Conservation (phyloP, 495 filamentous ascomycete genomes). For the Geoglossum glabrum region DNA sequence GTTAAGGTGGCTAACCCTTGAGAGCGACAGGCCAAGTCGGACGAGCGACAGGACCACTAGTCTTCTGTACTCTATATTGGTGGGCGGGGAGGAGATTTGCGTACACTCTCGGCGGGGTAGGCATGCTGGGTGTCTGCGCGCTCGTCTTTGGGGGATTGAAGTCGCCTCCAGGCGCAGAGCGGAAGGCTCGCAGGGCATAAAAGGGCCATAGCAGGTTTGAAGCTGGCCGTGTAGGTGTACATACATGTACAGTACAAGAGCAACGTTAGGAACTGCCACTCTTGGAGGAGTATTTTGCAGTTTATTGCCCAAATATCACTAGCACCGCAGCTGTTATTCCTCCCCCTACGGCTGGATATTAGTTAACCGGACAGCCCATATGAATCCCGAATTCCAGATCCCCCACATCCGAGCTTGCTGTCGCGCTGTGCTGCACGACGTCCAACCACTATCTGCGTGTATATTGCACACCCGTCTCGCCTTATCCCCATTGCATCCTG, state of each 20-base stretch:
- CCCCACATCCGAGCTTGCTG: too few relatives aligned
- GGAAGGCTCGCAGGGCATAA: neutral
- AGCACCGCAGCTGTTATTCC: too few relatives aligned
- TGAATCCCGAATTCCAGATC: neutral
- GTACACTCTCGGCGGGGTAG: slow-evolving; percentile 58
- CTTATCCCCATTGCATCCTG: neutral
- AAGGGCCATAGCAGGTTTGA: too few relatives aligned
- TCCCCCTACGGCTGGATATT: too few relatives aligned
- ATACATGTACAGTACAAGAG: neutral
- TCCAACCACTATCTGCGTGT: too few relatives aligned
- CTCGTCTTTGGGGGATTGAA: slow-evolving; percentile 36
- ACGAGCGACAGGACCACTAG: slow-evolving; percentile 60
- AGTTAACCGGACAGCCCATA: neutral
- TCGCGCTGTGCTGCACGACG: too few relatives aligned
- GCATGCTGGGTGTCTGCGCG: slow-evolving; percentile 51
- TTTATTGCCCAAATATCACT: neutral
- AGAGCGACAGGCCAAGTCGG: slow-evolving; percentile 51
- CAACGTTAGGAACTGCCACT: neutral
- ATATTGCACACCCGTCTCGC: too few relatives aligned
- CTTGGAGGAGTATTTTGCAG: neutral
- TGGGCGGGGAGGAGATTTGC: slow-evolving; percentile 84
- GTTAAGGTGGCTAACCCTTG: neutral
- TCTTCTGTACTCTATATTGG: slow-evolving; percentile 97
- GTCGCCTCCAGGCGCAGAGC: neutral
- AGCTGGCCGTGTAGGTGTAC: neutral